phyloP scores from a whole-genome alignment of 805 yeast genomes.

The Wickerhamia fluorescens region DNA sequence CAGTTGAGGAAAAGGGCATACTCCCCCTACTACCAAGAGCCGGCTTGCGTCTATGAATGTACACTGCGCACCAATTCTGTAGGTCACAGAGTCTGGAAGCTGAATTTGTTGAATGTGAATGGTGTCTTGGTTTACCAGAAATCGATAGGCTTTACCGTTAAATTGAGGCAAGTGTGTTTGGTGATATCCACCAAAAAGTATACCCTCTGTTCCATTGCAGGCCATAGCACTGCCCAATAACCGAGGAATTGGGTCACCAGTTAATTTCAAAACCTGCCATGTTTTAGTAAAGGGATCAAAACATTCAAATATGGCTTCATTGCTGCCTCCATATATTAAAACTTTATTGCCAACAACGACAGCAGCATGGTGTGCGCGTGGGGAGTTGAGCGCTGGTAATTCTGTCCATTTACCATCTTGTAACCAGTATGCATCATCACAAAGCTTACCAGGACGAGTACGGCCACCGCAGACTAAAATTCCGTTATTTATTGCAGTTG shows the following conservation, averaged over 20 bases:
- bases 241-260: slow-evolving; percentile 14
- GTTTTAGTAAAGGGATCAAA: not conserved
- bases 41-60: slow-evolving; percentile 20
- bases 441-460: slow-evolving; percentile 44
- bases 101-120: slow-evolving; percentile 4
- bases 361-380: slow-evolving; percentile 47
- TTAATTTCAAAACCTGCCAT: slow-evolving; percentile 10
- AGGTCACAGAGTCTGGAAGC: slow-evolving; percentile 22
- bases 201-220: slow-evolving; percentile 28
- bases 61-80: slow-evolving; percentile 45
- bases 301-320: not conserved
- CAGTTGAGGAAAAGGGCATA: slow-evolving; percentile 22
- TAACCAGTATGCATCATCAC: slow-evolving; percentile 25
- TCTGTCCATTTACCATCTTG: slow-evolving; percentile 32
- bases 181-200: slow-evolving; percentile 43
- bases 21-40: slow-evolving; percentile 53
- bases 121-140: slow-evolving; percentile 13
- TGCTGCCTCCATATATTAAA: slow-evolving; percentile 47
- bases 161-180: slow-evolving; percentile 21
- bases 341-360: slow-evolving; percentile 22
- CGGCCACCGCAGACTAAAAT: slow-evolving; percentile 61
- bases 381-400: slow-evolving; percentile 30
- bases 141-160: slow-evolving; percentile 27
- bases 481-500: slow-evolving; percentile 26
- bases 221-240: slow-evolving; percentile 31